A percentile compares a stretch with the other conserved stretches of the same genome.
Evolutionary conservation across 2,329 filamentous ascomycete genomes (phyloP).

Genomic region (Capronia coronata): DNA sequence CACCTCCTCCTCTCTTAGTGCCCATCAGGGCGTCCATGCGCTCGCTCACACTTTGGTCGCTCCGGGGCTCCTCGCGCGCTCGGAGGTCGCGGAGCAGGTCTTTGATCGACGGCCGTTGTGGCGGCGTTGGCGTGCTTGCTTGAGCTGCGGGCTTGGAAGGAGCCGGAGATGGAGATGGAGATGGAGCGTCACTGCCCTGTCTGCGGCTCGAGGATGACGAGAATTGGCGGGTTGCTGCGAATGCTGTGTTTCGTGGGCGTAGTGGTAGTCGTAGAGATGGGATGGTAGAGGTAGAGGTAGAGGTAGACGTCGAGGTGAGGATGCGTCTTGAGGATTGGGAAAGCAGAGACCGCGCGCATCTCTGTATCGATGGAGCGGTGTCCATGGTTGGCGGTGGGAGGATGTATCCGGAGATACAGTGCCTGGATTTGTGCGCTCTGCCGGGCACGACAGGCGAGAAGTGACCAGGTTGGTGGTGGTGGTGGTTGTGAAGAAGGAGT

Average conservation of each 20-base stretch:
- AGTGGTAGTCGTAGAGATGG: no score
- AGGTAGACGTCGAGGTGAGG: not conserved
- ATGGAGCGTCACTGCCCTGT: not conserved
- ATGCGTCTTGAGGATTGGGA: not conserved
- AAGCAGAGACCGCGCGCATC: constrained; percentile 1
- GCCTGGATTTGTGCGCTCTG: not conserved
- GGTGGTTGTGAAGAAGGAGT: no score
- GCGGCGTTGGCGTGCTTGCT: not conserved
- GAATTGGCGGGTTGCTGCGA: not conserved
- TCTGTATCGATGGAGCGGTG: constrained; percentile 3
- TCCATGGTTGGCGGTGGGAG: constrained; percentile 3
- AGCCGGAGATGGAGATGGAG: not conserved
- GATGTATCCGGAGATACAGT: not conserved
- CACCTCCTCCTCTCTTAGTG: not conserved
- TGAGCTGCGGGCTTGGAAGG: not conserved
- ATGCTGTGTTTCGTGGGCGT: not conserved
- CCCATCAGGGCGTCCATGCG: constrained; percentile 8
- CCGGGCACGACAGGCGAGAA: not conserved
- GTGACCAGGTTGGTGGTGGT: no score
- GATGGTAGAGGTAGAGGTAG: no score
- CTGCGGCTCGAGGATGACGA: constrained; percentile 2
- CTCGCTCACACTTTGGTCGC: not conserved
- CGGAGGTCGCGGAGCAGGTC: not conserved
- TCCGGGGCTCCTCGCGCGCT: not conserved
- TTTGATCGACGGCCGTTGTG: not conserved